These are phyloP conservation scores for Yamadazyma pseudoaaseri DNA, from an alignment of 1,139 yeast species.

Conservation along the genomic window DNA sequence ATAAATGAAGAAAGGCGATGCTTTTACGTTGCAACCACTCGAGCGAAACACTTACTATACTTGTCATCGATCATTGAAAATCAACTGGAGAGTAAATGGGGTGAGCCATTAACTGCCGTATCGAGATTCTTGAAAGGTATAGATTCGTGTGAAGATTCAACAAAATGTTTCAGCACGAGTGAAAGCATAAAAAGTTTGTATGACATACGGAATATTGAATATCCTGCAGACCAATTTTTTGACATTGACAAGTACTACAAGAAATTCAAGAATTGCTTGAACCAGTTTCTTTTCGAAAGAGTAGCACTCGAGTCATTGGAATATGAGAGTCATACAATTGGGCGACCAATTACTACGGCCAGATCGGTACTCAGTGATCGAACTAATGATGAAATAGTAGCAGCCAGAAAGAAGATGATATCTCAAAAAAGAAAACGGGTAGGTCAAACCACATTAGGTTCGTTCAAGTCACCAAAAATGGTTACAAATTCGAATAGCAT, in stretches of 20 bases:
- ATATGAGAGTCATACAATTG: not conserved
- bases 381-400: not conserved
- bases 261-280: conserved; percentile 1
- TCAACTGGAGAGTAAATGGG: conserved; percentile 15
- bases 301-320: not conserved
- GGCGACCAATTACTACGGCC: conserved; percentile 1
- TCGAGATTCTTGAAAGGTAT: conserved; percentile 32
- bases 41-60: conserved; percentile 59
- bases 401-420: not conserved
- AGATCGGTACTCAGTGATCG: not conserved
- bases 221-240: not conserved
- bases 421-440: not conserved
- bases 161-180: conserved; percentile 18
- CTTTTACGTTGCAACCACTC: conserved; percentile 82
- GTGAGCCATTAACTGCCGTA: conserved; percentile 19
- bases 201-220: not conserved
- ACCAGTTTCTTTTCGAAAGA: not conserved
- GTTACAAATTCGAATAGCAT: no score
- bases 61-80: conserved; percentile 34
- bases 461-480: conserved; percentile 1
- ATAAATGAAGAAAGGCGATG: conserved; percentile 79
- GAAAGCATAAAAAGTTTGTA: not conserved
- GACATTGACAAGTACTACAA: not conserved
- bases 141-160: conserved; percentile 11
- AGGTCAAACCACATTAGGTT: not conserved